These are phyloP conservation scores for Pythium brachiatum DNA, from an alignment of 352 stramenopile species.

Conservation along the genomic window DNA sequence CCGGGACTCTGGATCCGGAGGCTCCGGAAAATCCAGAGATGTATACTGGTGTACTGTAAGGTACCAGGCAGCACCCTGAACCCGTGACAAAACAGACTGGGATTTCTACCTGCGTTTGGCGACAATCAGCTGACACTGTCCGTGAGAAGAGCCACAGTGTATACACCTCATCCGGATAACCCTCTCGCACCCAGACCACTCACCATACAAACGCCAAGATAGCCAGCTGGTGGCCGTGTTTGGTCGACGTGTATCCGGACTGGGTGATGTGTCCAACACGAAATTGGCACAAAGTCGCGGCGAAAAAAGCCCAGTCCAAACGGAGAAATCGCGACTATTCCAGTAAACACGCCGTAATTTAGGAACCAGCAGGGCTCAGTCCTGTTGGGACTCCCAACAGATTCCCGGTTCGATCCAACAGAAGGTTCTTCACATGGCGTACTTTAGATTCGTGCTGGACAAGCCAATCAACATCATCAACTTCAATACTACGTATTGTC, in stretches of 20 bases:
- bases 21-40: background rate
- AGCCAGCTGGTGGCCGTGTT: background rate
- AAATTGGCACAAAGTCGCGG: background rate
- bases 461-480: too few relatives aligned
- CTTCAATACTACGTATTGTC: too few relatives aligned
- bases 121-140: background rate
- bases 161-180: conserved; percentile 18
- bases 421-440: too few relatives aligned
- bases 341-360: too few relatives aligned
- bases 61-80: too few relatives aligned
- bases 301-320: too few relatives aligned
- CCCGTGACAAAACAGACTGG: too few relatives aligned
- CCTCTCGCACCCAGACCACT: background rate
- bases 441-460: too few relatives aligned
- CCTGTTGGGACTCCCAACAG: too few relatives aligned
- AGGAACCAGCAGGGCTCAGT: too few relatives aligned
- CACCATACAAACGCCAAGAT: conserved; percentile 16
- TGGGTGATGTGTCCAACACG: conserved; percentile 1
- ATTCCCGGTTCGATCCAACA: background rate
- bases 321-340: too few relatives aligned
- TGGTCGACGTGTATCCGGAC: background rate
- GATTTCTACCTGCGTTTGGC: background rate
- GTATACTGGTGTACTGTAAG: background rate
- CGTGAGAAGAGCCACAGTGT: conserved; percentile 3
- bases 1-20: background rate